Evolutionary conservation across 805 yeast genomes (phyloP).

Genomic region (Candida ponderosae): DNA sequence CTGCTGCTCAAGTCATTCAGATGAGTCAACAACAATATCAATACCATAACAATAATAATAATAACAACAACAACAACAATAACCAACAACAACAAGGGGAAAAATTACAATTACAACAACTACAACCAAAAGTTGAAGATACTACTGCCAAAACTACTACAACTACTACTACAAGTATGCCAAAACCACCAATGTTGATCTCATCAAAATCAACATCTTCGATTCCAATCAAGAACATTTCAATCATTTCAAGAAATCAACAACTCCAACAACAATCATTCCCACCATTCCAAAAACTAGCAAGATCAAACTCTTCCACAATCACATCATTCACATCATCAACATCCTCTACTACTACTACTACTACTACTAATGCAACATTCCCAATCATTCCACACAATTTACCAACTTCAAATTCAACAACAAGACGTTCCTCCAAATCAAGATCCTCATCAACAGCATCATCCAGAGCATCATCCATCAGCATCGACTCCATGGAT

Average conservation of each 20-base stretch:
- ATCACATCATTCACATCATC: not conserved
- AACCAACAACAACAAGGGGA: slow-evolving; percentile 1
- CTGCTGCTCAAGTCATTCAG: not conserved
- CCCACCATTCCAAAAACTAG: not conserved
- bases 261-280: not conserved
- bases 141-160: slow-evolving; percentile 3
- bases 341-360: not conserved
- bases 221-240: slow-evolving; percentile 13
- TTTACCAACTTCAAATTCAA: not conserved
- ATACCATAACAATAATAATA: not conserved
- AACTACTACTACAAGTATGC: not conserved
- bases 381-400: not conserved
- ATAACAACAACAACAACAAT: slow-evolving; percentile 2
- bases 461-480: not conserved
- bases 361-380: not conserved
- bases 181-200: not conserved
- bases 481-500: not conserved
- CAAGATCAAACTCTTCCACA: not conserved
- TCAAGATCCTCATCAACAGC: not conserved
- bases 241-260: slow-evolving; percentile 7
- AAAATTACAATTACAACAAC: slow-evolving; percentile 2
- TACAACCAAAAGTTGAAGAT: slow-evolving; percentile 1
- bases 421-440: not conserved
- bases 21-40: slow-evolving; percentile 1
- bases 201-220: slow-evolving; percentile 1